Percentiles rank a stretch among this genome's conserved stretches.
These are phyloP conservation scores for Xylariales sp. DNA, from an alignment of 2,329 filamentous ascomycete genomes.

Conservation along the genomic window DNA sequence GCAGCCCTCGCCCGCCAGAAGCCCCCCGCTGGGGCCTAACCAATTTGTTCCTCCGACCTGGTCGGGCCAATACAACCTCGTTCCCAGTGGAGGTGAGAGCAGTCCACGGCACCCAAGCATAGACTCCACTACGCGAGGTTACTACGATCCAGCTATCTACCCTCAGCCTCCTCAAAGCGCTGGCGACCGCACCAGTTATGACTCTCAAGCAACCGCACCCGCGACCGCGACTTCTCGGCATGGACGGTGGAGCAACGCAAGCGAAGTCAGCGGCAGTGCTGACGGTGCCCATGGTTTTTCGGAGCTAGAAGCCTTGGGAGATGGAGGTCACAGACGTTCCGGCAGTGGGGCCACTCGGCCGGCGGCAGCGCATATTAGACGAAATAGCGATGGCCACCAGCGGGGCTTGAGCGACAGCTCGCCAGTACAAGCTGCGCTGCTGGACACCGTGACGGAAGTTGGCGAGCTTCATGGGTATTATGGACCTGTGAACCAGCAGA, in stretches of 20 bases:
- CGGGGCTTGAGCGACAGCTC: constrained; percentile 16
- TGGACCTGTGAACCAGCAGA: constrained; percentile 32
- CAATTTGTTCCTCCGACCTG: constrained; percentile 16
- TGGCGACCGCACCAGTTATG: constrained; percentile 23
- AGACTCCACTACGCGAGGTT: constrained; percentile 18
- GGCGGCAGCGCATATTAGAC: constrained; percentile 10
- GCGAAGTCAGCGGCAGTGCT: constrained; percentile 33
- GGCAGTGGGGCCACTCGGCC: constrained; percentile 15
- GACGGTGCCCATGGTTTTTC: constrained; percentile 22
- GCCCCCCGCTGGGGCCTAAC: constrained; percentile 14
- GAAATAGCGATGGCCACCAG: constrained; percentile 14
- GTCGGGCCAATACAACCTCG: constrained; percentile 13
- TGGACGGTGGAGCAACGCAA: constrained; percentile 37
- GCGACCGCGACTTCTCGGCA: too few species aligned
- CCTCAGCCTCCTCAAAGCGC: constrained; percentile 12
- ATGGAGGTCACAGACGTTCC: constrained; percentile 32
- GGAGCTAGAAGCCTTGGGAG: constrained; percentile 31
- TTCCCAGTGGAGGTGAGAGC: constrained; percentile 14
- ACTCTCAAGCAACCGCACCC: constrained; percentile 30
- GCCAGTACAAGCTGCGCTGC: constrained; percentile 13
- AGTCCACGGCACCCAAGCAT: constrained; percentile 22
- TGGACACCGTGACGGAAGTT: constrained; percentile 35
- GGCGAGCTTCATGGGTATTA: constrained; percentile 43
- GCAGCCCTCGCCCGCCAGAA: constrained; percentile 14
- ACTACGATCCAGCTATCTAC: constrained; percentile 16